phyloP scores from a whole-genome alignment of 192 early-diverging fungal genomes.

The Backusella luteola region DNA sequence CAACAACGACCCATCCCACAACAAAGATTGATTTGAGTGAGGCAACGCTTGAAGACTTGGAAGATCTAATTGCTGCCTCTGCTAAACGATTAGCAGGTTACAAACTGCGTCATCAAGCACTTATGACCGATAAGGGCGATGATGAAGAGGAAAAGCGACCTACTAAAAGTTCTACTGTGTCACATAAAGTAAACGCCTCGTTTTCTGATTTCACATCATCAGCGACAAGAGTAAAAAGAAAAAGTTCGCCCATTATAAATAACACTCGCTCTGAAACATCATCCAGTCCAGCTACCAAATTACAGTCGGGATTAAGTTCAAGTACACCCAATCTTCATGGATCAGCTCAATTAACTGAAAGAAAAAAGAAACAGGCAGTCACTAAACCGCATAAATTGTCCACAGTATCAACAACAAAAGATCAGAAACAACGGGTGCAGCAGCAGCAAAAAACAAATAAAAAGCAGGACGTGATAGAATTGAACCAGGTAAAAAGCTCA shows the following conservation, averaged over 20 bases:
- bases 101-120: slow-evolving; percentile 9
- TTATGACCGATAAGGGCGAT: background rate
- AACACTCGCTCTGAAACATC: background rate
- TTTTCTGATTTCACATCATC: background rate
- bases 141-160: background rate
- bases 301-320: background rate
- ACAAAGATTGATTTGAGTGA: slow-evolving; percentile 19
- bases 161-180: background rate
- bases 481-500: background rate
- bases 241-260: background rate
- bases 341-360: background rate
- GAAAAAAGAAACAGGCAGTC: background rate
- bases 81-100: slow-evolving; percentile 21
- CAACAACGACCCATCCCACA: background rate
- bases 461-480: background rate
- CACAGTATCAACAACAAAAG: background rate
- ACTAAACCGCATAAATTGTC: background rate
- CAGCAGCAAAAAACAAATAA: background rate
- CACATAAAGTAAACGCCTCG: slow-evolving; percentile 1
- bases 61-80: slow-evolving; percentile 24
- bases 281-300: background rate
- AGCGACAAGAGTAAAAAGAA: background rate
- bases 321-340: background rate
- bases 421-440: background rate
- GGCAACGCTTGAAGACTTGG: slow-evolving; percentile 18